These are phyloP conservation scores for Solanum bulbocastanum DNA, from an alignment of 257 asterid genomes.

Conservation along the genomic window DNA sequence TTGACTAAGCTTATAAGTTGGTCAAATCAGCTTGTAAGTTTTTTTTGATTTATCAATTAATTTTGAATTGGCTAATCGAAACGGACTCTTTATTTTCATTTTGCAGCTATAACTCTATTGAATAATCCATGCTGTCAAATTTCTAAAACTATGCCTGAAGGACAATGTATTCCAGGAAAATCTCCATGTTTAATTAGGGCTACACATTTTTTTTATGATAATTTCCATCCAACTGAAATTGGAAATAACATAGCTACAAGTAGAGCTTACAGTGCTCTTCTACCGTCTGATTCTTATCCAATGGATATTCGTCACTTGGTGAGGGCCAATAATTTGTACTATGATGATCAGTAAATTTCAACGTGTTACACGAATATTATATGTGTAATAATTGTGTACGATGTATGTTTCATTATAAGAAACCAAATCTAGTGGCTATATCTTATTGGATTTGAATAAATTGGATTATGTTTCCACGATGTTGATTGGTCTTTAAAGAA, in stretches of 20 bases:
- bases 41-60: no score
- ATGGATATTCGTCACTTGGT: constrained; percentile 17
- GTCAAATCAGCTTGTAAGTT: no score
- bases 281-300: constrained; percentile 24
- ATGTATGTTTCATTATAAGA: not conserved
- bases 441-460: not conserved
- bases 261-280: constrained; percentile 15
- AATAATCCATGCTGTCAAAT: constrained; percentile 27
- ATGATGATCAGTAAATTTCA: not conserved
- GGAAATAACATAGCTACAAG: not conserved
- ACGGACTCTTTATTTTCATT: not conserved
- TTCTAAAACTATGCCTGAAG: not conserved
- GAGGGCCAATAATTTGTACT: not conserved
- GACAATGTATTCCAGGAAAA: constrained; percentile 8
- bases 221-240: constrained; percentile 18
- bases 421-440: not conserved
- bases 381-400: not conserved
- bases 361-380: not conserved
- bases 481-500: not conserved
- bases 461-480: not conserved
- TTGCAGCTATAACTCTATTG: not conserved
- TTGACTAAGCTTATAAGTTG: not conserved
- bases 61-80: not conserved
- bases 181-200: constrained; percentile 19
- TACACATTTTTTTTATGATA: constrained; percentile 16